These are phyloP conservation scores for Eimeria praecox DNA, from an alignment of 169 alveolate genomes.

Conservation along the genomic window DNA sequence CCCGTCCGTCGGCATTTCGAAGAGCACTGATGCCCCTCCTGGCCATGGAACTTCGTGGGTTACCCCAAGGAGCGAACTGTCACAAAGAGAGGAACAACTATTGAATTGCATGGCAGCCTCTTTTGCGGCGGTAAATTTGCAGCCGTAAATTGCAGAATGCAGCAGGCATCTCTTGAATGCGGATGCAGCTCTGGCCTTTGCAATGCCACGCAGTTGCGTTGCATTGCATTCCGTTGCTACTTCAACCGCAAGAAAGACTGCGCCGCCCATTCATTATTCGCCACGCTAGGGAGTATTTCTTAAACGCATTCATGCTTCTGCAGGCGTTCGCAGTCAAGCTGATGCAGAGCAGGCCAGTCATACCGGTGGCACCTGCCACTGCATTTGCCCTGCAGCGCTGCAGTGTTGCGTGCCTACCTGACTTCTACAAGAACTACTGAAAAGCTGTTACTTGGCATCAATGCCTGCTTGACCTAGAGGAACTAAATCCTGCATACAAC, in stretches of 20 bases:
- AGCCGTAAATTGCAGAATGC: background rate
- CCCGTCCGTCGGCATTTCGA: background rate
- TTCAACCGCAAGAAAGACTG: background rate
- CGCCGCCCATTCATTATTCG: background rate
- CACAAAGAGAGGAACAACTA: constrained; percentile 41
- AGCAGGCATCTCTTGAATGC: background rate
- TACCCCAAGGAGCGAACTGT: background rate
- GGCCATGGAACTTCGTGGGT: constrained; percentile 7
- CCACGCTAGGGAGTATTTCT: background rate
- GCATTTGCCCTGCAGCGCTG: background rate
- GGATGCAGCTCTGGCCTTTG: background rate
- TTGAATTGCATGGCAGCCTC: constrained; percentile 69
- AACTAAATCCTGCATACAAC: background rate
- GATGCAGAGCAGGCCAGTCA: background rate
- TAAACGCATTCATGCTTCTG: background rate
- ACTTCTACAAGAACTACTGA: background rate
- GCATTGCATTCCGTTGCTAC: too few species aligned
- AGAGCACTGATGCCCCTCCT: background rate
- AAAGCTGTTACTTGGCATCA: background rate
- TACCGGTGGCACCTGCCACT: background rate
- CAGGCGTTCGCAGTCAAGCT: background rate
- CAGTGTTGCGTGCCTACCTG: background rate
- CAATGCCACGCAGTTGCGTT: background rate
- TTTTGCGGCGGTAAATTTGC: constrained; percentile 46
- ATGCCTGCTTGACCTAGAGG: background rate